phyloP scores from a whole-genome alignment of 768 basidiomycete genomes.

The Termitomyces sp. region DNA sequence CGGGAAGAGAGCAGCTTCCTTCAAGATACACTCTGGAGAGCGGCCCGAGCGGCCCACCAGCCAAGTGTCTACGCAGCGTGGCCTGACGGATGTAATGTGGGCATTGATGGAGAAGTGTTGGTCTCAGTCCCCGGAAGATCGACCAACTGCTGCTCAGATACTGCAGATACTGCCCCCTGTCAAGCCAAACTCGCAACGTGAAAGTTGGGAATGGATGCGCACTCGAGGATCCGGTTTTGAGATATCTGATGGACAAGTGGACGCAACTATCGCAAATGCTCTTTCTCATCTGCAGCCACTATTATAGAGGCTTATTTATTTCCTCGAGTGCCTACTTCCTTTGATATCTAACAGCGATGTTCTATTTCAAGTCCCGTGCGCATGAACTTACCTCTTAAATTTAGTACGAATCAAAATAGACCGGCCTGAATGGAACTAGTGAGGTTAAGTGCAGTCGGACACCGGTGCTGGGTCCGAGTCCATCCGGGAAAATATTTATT shows the following conservation, averaged over 20 bases:
- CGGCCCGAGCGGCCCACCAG: background rate
- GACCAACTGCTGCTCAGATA: slow-evolving; percentile 3
- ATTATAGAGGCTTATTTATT: background rate
- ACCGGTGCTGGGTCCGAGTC: no score
- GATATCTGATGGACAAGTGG: background rate
- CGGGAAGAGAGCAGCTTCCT: background rate
- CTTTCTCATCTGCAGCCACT: background rate
- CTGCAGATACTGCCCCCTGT: background rate
- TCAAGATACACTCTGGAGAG: background rate
- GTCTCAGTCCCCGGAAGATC: background rate
- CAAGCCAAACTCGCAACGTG: background rate
- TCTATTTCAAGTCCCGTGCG: background rate
- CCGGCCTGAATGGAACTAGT: no score
- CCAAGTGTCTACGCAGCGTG: background rate
- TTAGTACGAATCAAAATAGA: no score
- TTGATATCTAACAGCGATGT: background rate
- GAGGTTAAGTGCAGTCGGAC: no score
- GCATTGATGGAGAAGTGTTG: slow-evolving; percentile 5
- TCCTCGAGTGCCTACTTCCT: no score
- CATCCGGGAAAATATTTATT: no score
- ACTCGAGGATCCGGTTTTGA: background rate
- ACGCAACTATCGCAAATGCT: background rate
- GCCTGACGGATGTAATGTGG: slow-evolving; percentile 3
- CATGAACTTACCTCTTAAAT: background rate
- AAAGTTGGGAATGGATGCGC: background rate